phyloP scores from a whole-genome alignment of 2,329 filamentous ascomycete genomes.

The Aspergillus luchuensis region DNA sequence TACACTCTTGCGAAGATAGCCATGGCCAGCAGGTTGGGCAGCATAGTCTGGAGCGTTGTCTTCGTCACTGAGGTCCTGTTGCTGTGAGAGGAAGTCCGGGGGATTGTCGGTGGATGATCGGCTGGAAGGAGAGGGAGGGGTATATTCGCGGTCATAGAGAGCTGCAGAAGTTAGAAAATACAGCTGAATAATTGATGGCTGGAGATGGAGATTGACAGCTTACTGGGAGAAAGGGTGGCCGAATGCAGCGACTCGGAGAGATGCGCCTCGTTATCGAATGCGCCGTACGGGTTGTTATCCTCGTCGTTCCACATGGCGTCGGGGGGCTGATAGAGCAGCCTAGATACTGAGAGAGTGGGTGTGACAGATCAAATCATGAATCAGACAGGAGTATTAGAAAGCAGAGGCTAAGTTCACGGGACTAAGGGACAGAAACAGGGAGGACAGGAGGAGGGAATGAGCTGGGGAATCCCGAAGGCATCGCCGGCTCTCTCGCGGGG shows the following conservation, averaged over 20 bases:
- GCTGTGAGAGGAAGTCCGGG: slow-evolving; percentile 58
- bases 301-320: slow-evolving; percentile 95
- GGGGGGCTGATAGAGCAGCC: slow-evolving; percentile 23
- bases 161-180: slow-evolving; percentile 31
- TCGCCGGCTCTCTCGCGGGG: slow-evolving; percentile 6
- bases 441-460: background rate
- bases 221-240: slow-evolving; percentile 51
- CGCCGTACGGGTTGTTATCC: slow-evolving; percentile 96
- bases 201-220: slow-evolving; percentile 38
- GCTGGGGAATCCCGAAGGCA: slow-evolving; percentile 2
- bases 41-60: slow-evolving; percentile 57
- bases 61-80: slow-evolving; percentile 60
- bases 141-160: slow-evolving; percentile 62
- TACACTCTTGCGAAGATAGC: slow-evolving; percentile 66
- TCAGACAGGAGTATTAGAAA: background rate
- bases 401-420: background rate
- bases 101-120: slow-evolving; percentile 69
- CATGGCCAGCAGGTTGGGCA: slow-evolving; percentile 53
- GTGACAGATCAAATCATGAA: background rate
- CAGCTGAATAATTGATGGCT: background rate
- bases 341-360: slow-evolving; percentile 12
- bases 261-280: slow-evolving; percentile 84
- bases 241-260: slow-evolving; percentile 69
- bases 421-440: background rate
- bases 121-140: slow-evolving; percentile 72